A percentile compares a stretch with the other conserved stretches of the same genome.
Conservation (phyloP, 441 rosid genomes). For the Populus hybrid region DNA sequence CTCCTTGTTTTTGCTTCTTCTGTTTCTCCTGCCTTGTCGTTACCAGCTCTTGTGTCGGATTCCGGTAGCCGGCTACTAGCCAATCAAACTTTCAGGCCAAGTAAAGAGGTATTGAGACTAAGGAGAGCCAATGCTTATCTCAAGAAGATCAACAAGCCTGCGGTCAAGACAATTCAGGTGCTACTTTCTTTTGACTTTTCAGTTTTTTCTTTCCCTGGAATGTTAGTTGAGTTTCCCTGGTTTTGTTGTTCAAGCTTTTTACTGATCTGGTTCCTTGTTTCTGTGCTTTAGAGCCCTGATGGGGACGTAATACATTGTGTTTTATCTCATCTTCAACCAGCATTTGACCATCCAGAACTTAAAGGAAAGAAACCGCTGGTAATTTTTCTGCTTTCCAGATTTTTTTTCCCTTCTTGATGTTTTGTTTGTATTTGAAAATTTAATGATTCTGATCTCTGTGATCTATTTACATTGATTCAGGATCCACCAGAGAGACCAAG, state of each 20-base stretch:
- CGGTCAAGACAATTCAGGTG: slow-evolving; percentile 84
- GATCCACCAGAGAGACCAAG: slow-evolving; percentile 77
- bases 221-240: neutral
- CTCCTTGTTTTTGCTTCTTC: slow-evolving; percentile 37
- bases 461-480: slow-evolving; percentile 32
- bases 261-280: slow-evolving; percentile 7
- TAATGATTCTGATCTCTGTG: slow-evolving; percentile 40
- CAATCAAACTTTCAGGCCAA: slow-evolving; percentile 58
- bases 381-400: neutral
- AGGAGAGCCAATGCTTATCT: slow-evolving; percentile 59
- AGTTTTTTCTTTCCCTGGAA: neutral
- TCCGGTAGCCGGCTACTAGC: slow-evolving; percentile 25
- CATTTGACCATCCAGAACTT: slow-evolving; percentile 82
- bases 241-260: neutral
- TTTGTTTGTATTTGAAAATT: neutral
- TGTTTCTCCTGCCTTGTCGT: slow-evolving; percentile 37
- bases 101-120: slow-evolving; percentile 38
- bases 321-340: slow-evolving; percentile 70
- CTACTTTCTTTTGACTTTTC: neutral
- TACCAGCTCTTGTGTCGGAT: slow-evolving; percentile 19
- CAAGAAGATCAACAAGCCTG: slow-evolving; percentile 73
- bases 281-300: slow-evolving; percentile 66
- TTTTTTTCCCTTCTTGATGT: neutral
- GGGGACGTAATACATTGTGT: slow-evolving; percentile 89
- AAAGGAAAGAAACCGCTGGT: slow-evolving; percentile 78